Conservation (phyloP, 2,329 filamentous ascomycete species). For the Sporothrix inflata region DNA sequence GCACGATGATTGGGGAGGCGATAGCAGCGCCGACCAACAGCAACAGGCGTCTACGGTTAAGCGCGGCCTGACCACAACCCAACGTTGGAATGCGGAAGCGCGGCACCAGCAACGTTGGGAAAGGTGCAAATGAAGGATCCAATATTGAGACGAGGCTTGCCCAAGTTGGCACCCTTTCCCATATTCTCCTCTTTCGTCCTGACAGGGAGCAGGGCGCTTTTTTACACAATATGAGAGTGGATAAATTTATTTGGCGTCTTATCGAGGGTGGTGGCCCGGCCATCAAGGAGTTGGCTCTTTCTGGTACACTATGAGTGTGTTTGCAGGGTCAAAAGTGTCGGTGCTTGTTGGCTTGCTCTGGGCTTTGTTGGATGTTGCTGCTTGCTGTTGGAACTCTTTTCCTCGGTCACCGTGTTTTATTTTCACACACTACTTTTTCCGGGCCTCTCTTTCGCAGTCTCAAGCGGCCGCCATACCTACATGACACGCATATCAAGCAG, state of each 20-base stretch:
- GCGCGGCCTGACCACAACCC: neutral
- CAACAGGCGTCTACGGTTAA: neutral
- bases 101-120: neutral
- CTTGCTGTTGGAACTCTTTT: neutral
- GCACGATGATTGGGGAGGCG: conserved; percentile 10
- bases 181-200: neutral
- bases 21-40: neutral
- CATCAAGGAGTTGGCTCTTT: neutral
- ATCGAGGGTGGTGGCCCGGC: neutral
- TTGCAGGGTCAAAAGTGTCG: conserved; percentile 7
- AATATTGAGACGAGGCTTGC: conserved; percentile 9
- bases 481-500: neutral
- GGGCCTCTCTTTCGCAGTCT: neutral
- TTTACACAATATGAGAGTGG: neutral
- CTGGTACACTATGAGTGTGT: neutral
- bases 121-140: neutral
- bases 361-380: neutral
- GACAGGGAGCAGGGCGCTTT: neutral
- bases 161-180: neutral
- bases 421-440: neutral
- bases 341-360: neutral
- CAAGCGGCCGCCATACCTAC: neutral
- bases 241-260: neutral
- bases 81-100: neutral
- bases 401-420: neutral